Conservation (phyloP, 768 basidiomycete genomes). For the Russula emetica region DNA sequence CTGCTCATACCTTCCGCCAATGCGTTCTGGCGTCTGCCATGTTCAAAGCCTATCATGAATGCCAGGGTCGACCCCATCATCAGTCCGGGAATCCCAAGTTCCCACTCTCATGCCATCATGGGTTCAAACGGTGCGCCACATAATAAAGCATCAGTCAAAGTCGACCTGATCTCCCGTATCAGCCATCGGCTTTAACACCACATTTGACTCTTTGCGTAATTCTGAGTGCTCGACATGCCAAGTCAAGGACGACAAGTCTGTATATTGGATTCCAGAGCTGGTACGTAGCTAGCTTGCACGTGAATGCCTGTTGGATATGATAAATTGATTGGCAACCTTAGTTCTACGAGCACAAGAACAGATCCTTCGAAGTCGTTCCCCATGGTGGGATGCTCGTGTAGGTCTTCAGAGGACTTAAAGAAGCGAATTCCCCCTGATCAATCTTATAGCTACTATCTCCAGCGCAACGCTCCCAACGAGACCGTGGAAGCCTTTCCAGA, state of each 20-base stretch:
- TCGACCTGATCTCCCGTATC: neutral
- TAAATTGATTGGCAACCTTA: conserved; percentile 7
- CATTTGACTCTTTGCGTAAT: conserved; percentile 13
- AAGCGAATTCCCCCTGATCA: neutral
- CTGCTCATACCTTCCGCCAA: conserved; percentile 15
- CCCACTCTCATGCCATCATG: conserved; percentile 22
- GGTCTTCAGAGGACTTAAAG: neutral
- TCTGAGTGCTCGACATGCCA: conserved; percentile 23
- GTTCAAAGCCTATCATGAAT: conserved; percentile 17
- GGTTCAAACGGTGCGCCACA: conserved; percentile 19
- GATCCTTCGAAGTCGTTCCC: conserved; percentile 9
- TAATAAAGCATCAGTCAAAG: neutral
- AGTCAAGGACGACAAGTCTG: conserved; percentile 25
- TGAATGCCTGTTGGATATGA: neutral
- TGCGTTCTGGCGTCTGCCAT: conserved; percentile 24
- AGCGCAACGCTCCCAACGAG: conserved; percentile 1
- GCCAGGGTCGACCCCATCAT: conserved; percentile 25
- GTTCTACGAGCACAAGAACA: conserved; percentile 15
- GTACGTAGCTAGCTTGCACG: conserved; percentile 5
- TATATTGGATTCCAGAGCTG: conserved; percentile 22
- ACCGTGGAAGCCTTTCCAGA: conserved; percentile 28
- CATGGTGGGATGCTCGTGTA: conserved; percentile 27
- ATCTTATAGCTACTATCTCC: conserved; percentile 25
- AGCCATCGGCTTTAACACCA: conserved; percentile 21
- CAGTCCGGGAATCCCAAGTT: conserved; percentile 2